Percentiles rank a stretch among this genome's conserved stretches.
Evolutionary conservation across 2,329 filamentous ascomycete species (phyloP).

Genomic region (Pseudogymnoascus sp.): DNA sequence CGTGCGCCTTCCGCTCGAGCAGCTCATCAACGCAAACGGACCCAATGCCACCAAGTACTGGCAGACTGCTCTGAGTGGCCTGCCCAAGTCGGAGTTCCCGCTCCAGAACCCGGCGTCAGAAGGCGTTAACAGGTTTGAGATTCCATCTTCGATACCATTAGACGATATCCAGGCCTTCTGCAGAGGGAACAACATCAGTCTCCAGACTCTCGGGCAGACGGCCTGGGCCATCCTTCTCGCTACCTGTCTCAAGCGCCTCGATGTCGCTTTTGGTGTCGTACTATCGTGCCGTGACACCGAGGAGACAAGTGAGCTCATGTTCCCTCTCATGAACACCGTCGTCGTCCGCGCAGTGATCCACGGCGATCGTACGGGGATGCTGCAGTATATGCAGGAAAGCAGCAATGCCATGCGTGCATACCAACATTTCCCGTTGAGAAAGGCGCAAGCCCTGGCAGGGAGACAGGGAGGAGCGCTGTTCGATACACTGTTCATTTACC

Average conservation of each 20-base stretch:
- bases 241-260: slow-evolving; percentile 53
- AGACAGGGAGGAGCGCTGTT: slow-evolving; percentile 41
- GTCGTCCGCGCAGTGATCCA: slow-evolving; percentile 66
- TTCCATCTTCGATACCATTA: slow-evolving; percentile 35
- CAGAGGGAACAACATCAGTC: slow-evolving; percentile 56
- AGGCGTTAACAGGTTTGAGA: slow-evolving; percentile 37
- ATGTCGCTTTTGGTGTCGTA: slow-evolving; percentile 75
- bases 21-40: slow-evolving; percentile 31
- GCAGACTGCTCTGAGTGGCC: slow-evolving; percentile 55
- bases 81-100: slow-evolving; percentile 36
- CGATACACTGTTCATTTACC: slow-evolving; percentile 59
- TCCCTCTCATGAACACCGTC: slow-evolving; percentile 90
- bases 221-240: slow-evolving; percentile 69
- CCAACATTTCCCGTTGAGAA: slow-evolving; percentile 71
- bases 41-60: slow-evolving; percentile 57
- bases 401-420: slow-evolving; percentile 58
- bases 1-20: slow-evolving; percentile 47
- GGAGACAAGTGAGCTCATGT: slow-evolving; percentile 59
- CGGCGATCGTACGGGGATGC: slow-evolving; percentile 54
- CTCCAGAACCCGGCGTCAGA: slow-evolving; percentile 15
- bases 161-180: slow-evolving; percentile 51
- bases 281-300: slow-evolving; percentile 77
- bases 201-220: slow-evolving; percentile 69
- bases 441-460: slow-evolving; percentile 48
- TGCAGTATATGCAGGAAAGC: slow-evolving; percentile 66